phyloP scores from a whole-genome alignment of 2,329 filamentous ascomycete species.

The Passalora sequoiae region DNA sequence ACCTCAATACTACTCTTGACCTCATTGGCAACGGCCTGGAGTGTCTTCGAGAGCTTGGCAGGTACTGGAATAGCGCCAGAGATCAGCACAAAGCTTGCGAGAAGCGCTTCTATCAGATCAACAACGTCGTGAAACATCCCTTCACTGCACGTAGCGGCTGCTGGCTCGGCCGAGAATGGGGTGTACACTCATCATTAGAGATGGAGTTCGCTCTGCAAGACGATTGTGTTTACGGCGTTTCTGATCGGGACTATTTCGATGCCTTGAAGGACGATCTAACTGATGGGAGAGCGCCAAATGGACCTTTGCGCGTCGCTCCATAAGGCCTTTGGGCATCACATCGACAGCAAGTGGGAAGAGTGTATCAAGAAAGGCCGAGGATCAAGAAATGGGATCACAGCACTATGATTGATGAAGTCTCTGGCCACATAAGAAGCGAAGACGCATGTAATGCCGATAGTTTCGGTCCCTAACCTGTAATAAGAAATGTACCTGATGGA shows the following conservation, averaged over 20 bases:
- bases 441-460: background rate
- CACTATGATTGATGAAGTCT: constrained; percentile 10
- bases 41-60: constrained; percentile 52
- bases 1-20: constrained; percentile 50
- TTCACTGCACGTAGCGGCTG: constrained; percentile 35
- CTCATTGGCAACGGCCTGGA: constrained; percentile 50
- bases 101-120: constrained; percentile 43
- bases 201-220: constrained; percentile 26
- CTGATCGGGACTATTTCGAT: constrained; percentile 25
- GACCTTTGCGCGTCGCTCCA: constrained; percentile 8
- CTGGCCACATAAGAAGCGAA: background rate
- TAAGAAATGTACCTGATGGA: background rate
- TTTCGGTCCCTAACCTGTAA: background rate
- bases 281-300: constrained; percentile 7
- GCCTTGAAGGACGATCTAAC: constrained; percentile 21
- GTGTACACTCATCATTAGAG: constrained; percentile 30
- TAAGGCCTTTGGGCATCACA: constrained; percentile 9
- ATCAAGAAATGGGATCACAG: constrained; percentile 11
- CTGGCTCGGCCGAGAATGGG: constrained; percentile 34
- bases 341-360: constrained; percentile 16
- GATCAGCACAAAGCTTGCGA: constrained; percentile 49
- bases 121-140: constrained; percentile 35
- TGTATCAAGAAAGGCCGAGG: background rate
- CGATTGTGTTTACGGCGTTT: constrained; percentile 34
- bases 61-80: constrained; percentile 56